phyloP scores from a whole-genome alignment of 1,139 yeast species.

The Saccharomyces hybrid region DNA sequence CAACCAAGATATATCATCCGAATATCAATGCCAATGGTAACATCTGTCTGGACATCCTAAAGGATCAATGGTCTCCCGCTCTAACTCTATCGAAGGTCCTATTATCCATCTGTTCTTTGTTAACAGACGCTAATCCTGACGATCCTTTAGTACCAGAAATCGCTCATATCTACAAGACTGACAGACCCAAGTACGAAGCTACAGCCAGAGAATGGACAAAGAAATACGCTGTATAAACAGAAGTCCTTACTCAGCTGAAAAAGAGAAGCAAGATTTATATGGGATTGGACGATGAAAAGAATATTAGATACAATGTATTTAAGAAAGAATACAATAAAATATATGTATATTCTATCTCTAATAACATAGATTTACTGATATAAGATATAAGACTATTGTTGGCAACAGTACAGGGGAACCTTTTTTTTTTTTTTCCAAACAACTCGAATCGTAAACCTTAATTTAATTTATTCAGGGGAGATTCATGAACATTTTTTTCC shows the following conservation, averaged over 20 bases:
- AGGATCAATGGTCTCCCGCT: conserved; percentile 67
- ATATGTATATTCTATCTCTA: not conserved
- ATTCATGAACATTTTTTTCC: not conserved
- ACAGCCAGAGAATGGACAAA: conserved; percentile 99
- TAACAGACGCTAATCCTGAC: conserved; percentile 97
- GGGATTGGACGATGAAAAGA: not conserved
- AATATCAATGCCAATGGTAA: conserved; percentile 84
- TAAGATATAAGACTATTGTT: not conserved
- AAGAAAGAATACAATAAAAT: not conserved
- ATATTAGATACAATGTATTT: not conserved
- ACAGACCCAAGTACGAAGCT: conserved; percentile 88
- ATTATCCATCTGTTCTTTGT: conserved; percentile 79
- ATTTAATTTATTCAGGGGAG: not conserved
- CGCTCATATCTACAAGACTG: conserved; percentile 93
- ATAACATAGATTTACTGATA: not conserved
- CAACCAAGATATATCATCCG: conserved; percentile 87
- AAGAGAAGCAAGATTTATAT: not conserved
- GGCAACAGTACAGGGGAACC: not conserved
- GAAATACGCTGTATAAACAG: conserved; percentile 78
- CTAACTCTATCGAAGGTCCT: conserved; percentile 80
- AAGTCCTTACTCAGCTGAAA: not conserved
- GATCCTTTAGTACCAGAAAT: conserved; percentile 98
- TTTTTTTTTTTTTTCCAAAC: not conserved
- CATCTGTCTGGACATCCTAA: conserved; percentile 37
- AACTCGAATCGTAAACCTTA: not conserved